Evolutionary conservation across 1,284 basidiomycete genomes (phyloP).

Genomic region (Cutaneotrichosporon sp.): DNA sequence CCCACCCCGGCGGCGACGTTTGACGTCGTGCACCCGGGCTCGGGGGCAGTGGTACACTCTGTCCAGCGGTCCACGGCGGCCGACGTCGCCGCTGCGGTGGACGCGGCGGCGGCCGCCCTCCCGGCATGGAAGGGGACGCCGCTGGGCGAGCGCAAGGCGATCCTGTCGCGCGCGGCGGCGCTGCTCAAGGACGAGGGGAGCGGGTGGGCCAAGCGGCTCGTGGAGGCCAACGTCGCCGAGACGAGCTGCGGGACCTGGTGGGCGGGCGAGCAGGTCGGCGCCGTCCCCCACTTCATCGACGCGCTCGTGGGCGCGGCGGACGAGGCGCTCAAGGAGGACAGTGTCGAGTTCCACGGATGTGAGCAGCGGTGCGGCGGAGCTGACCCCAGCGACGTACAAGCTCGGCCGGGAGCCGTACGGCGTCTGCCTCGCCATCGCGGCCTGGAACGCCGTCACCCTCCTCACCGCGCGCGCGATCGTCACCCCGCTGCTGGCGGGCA

Average conservation of each 20-base stretch:
- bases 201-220: constrained; percentile 21
- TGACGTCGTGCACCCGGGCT: constrained; percentile 24
- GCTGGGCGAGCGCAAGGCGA: constrained; percentile 15
- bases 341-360: constrained; percentile 11
- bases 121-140: constrained; percentile 16
- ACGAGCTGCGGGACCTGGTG: constrained; percentile 21
- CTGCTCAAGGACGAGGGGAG: constrained; percentile 19
- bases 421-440: constrained; percentile 31
- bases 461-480: constrained; percentile 56
- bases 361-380: neutral
- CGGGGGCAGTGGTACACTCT: constrained; percentile 10
- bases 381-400: constrained; percentile 10
- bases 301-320: constrained; percentile 17
- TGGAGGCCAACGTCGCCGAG: constrained; percentile 22
- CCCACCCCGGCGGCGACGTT: constrained; percentile 7
- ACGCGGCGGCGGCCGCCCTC: constrained; percentile 8
- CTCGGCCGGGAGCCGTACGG: constrained; percentile 30
- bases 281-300: constrained; percentile 3
- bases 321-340: constrained; percentile 22
- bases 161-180: constrained; percentile 16
- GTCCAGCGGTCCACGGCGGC: constrained; percentile 14
- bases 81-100: constrained; percentile 19
- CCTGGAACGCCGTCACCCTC: constrained; percentile 34
- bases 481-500: constrained; percentile 64
- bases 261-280: constrained; percentile 21